Percentiles rank a stretch among this genome's conserved stretches.
phyloP scores from a whole-genome alignment of 495 filamentous ascomycete species.

The Aspergillus taichungensis region DNA sequence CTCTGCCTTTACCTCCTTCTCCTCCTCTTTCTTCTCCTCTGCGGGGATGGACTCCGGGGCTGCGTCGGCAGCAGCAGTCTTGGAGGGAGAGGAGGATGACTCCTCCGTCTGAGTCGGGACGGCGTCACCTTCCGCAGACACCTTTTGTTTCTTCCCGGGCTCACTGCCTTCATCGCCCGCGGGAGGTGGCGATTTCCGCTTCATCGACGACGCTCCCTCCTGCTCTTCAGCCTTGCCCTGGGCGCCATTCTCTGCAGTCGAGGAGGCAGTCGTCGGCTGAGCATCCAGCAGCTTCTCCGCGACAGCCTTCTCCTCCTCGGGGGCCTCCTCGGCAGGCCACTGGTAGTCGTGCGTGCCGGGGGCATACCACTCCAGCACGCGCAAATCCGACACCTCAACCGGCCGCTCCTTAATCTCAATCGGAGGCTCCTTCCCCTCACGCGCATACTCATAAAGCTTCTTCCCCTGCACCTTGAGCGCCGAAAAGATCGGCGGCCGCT shows the following conservation, averaged over 20 bases:
- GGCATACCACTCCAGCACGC: slow-evolving; percentile 81
- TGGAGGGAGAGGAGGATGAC: background rate
- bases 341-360: slow-evolving; percentile 64
- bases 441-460: slow-evolving; percentile 88
- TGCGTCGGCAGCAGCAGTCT: background rate
- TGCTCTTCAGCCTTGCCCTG: slow-evolving; percentile 5
- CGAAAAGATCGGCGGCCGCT: slow-evolving; percentile 88
- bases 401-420: slow-evolving; percentile 72
- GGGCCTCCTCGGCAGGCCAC: slow-evolving; percentile 69
- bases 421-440: slow-evolving; percentile 76
- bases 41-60: background rate
- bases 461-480: slow-evolving; percentile 87
- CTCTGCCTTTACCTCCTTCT: slow-evolving; percentile 11
- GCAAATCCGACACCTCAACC: slow-evolving; percentile 65
- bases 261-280: slow-evolving; percentile 11
- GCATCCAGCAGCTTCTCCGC: slow-evolving; percentile 56
- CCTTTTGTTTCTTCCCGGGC: slow-evolving; percentile 27
- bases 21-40: background rate
- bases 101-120: slow-evolving; percentile 4
- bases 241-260: slow-evolving; percentile 10
- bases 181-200: slow-evolving; percentile 28
- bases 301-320: slow-evolving; percentile 58
- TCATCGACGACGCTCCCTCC: slow-evolving; percentile 10
- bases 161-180: slow-evolving; percentile 15
- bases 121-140: slow-evolving; percentile 17